Evolutionary conservation across 805 yeast genomes (phyloP), one percentile per base, ranked within the genome.

Genomic region (Myxozyma neglecta): DNA sequence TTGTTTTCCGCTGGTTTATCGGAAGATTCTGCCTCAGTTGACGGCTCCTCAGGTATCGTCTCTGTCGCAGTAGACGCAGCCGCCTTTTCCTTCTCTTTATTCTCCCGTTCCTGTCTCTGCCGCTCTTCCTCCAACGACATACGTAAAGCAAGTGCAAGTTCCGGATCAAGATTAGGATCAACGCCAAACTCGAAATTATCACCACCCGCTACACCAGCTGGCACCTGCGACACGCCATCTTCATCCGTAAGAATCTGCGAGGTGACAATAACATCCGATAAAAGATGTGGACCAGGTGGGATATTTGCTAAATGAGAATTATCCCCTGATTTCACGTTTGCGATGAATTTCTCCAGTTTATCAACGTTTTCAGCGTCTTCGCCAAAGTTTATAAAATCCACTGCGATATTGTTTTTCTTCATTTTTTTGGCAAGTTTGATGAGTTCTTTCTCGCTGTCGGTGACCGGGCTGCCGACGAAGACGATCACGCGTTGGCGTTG

Each of bases 91-190:
- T 53, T 53, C 13, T 53, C 65, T 14, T 53, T 53, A 52, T 57
- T 64, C 49, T 73, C 74, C 72, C 92, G 83, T 67, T 89, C 96
- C 72, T 90, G 97, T 77, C 98, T 85, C 55, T 89, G 87, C 70
- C 87, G 89, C 73, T 93, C 98, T 72, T 94, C 99, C 72, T 94
- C 98, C 71, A 94, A 80, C 0, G 98, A 93, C 75, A 94, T 80
- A 73, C 98, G 85, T 71, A 94, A 83, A 0, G 98, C 99, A 80
- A 94, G 81, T 0, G 98, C 99, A 72, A 94, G 83, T 76, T 94
- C 99, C 37, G 98, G 98, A 71, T 94, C 99, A 85, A 90, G 88
- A 68, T 86, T 85, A 37, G 97, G 93, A 75, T 93, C 98, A 44
- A 83, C 84, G 56, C 86, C 88, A 71, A 87, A 81, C 60, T 85